These are phyloP conservation scores for Nakaseomyces delphensis DNA, from an alignment of 1,139 yeast species.

Conservation along the genomic window DNA sequence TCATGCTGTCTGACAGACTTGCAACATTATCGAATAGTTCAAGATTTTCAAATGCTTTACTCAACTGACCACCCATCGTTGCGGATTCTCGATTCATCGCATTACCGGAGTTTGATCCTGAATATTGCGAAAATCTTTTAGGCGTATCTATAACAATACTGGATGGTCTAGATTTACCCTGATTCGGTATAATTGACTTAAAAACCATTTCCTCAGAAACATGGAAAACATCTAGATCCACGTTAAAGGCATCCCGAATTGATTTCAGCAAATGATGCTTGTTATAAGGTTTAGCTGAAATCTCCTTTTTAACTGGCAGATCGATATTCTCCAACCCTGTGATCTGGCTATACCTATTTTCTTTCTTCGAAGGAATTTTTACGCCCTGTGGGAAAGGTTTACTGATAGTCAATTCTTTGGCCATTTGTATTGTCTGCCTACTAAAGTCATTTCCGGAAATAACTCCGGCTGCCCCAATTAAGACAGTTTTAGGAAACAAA, in stretches of 20 bases:
- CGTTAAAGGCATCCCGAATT: conserved; percentile 52
- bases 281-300: conserved; percentile 33
- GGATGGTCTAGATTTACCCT: conserved; percentile 35
- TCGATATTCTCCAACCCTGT: conserved; percentile 35
- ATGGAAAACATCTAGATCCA: conserved; percentile 46
- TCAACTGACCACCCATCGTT: conserved; percentile 22
- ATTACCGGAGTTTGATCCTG: conserved; percentile 9
- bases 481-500: conserved; percentile 43
- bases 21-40: conserved; percentile 30
- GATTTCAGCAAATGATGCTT: conserved; percentile 43
- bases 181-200: conserved; percentile 39
- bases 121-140: conserved; percentile 32
- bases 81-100: conserved; percentile 19
- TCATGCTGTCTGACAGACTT: conserved; percentile 23
- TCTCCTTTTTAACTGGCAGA: conserved; percentile 25
- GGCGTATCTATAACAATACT: conserved; percentile 42
- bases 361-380: conserved; percentile 3
- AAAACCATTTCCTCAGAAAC: conserved; percentile 46
- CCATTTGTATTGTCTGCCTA: conserved; percentile 18
- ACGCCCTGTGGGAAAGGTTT: conserved; percentile 10
- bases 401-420: conserved; percentile 16
- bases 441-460: conserved; percentile 11
- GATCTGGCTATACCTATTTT: conserved; percentile 21
- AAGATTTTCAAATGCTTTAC: conserved; percentile 30
- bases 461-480: conserved; percentile 44